Base-by-base conservation (phyloP, 495 filamentous ascomycete species). In the Annulohypoxylon bovei region DNA sequence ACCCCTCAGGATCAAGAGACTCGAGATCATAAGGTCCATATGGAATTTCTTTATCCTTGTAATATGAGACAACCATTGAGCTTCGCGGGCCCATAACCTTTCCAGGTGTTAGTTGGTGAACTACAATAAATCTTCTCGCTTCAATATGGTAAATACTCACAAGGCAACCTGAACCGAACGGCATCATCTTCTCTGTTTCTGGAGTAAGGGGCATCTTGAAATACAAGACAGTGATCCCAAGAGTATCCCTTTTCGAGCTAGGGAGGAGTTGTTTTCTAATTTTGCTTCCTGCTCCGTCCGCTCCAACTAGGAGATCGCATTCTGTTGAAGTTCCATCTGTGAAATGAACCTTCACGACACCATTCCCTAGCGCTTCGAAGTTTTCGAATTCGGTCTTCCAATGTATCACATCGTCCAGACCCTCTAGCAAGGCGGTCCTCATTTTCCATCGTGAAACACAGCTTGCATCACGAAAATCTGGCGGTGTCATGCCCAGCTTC, bases 181-280 rank as follows among this genome's bases (percentile, higher is more conserved):
- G 46, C 46, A 50, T 50, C 46, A 50, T 50, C 23, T 27, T n/a
- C 12, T 50, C 46, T 28, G 46, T 50, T 12, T 50, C 46, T n/a
- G 46, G 46, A n/a, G 46, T 50, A 4, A 50, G 46, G n/a, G 46
- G 46, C 46, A 50, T 50, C 46, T 50, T 50, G 46, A 50, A 50
- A 28, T 50, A 50, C 14, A 50, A 28, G 46, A 50, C 46, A 23
- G 22, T 50, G 23, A 28, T 50, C 9, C 46, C 46, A 50, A 50
- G 46, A 4, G 46, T 50, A 50, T 50, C 46, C 23, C 46, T 50
- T 23, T 50, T 50, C 6, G 46, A 50, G 22, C 5, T 16, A 27
- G 46, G 46, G 46, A 50, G 22, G 23, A 50, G 46, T 27, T 50
- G 46, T 6, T 50, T 50, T 14, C 46, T 14, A 14, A 50, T 50